A percentile compares a stretch with the other conserved stretches of the same genome.
Evolutionary conservation across 768 basidiomycete genomes (phyloP).

Genomic region (Phanerodontia chrysosporium): DNA sequence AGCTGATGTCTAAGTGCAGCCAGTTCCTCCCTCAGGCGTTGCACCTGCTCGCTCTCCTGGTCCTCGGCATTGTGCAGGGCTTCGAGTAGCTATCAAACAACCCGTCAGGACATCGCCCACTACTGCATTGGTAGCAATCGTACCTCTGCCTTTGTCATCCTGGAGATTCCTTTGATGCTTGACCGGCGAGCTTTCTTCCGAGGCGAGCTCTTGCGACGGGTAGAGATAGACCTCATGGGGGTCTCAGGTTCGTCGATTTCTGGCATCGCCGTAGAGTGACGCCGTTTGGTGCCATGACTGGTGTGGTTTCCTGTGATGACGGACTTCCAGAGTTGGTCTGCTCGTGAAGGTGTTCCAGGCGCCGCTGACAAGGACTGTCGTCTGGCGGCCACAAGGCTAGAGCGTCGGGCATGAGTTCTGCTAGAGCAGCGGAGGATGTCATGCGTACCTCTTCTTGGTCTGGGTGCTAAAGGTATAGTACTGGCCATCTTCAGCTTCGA

Average conservation of each 20-base stretch:
- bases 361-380: slow-evolving; percentile 27
- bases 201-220: not conserved
- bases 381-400: slow-evolving; percentile 32
- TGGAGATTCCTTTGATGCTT: slow-evolving; percentile 25
- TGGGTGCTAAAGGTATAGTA: slow-evolving; percentile 37
- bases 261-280: slow-evolving; percentile 1
- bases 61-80: slow-evolving; percentile 29
- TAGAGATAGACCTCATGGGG: slow-evolving; percentile 8
- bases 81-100: not conserved
- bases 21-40: slow-evolving; percentile 26
- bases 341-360: slow-evolving; percentile 24
- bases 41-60: slow-evolving; percentile 21
- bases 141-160: slow-evolving; percentile 42
- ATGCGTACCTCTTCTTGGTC: slow-evolving; percentile 43
- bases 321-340: slow-evolving; percentile 33
- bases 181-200: slow-evolving; percentile 10
- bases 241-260: slow-evolving; percentile 2
- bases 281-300: slow-evolving; percentile 24
- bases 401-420: slow-evolving; percentile 1
- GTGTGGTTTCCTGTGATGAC: slow-evolving; percentile 28
- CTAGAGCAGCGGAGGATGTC: not conserved
- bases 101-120: not conserved
- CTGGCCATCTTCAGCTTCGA: slow-evolving; percentile 34
- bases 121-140: not conserved
- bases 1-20: slow-evolving; percentile 26